Percentiles rank a stretch among this genome's conserved stretches.
Conservation (phyloP, 1,284 basidiomycete species). For the Marasmius tenuissimus region DNA sequence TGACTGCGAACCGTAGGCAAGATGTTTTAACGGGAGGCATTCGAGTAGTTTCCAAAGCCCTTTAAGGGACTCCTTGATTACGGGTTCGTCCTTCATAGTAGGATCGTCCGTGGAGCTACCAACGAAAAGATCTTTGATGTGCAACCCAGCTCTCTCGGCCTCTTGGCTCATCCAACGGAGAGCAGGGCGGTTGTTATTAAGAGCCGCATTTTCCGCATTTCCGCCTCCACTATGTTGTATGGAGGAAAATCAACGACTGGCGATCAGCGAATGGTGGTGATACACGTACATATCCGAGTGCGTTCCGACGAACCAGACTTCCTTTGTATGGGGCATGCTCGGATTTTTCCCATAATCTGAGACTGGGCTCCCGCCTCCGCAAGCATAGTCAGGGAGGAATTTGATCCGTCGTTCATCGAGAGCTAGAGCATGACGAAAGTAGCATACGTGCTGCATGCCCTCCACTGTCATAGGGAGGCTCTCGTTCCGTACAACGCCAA, state of each 20-base stretch:
- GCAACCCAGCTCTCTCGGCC: not conserved
- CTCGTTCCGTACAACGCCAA: constrained; percentile 16
- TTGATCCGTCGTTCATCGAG: constrained; percentile 21
- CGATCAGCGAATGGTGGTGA: not conserved
- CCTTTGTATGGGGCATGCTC: constrained; percentile 16
- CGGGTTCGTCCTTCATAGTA: not conserved
- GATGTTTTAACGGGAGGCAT: not conserved
- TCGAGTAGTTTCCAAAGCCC: not conserved
- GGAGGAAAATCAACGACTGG: not conserved
- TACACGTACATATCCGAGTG: constrained; percentile 22
- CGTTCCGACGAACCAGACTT: constrained; percentile 26
- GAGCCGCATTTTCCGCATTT: not conserved
- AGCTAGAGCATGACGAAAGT: constrained; percentile 23
- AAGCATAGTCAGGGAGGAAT: constrained; percentile 14
- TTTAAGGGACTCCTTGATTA: not conserved
- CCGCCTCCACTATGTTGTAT: constrained; percentile 3
- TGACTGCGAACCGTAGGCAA: not conserved
- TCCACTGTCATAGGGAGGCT: constrained; percentile 7
- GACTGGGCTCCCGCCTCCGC: not conserved
- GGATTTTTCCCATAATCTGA: not conserved
- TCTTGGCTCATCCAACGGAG: not conserved
- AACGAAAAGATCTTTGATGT: not conserved
- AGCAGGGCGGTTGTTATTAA: not conserved
- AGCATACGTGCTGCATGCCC: constrained; percentile 13
- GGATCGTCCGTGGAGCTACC: not conserved